Conservation (phyloP, 1,139 yeast species). For the Magnusiomyces suaveolens region DNA sequence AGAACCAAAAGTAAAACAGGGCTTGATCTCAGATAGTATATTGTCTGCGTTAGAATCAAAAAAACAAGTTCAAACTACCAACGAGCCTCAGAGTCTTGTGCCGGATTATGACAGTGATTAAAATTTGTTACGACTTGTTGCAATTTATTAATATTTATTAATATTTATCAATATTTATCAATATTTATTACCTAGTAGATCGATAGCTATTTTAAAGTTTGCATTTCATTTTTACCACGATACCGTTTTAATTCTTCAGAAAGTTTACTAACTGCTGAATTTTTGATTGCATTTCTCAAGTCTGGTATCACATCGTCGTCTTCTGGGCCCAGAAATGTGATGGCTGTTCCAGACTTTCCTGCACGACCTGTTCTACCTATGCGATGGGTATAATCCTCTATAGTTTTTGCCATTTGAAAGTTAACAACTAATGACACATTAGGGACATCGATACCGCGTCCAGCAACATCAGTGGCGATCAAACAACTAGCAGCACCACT, state of each 20-base stretch:
- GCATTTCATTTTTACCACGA: conserved; percentile 10
- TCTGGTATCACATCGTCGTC: conserved; percentile 48
- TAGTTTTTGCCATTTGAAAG: conserved; percentile 66
- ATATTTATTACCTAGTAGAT: background rate
- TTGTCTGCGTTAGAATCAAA: background rate
- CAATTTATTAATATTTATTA: too few relatives aligned
- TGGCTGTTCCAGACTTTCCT: conserved; percentile 66
- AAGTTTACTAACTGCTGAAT: conserved; percentile 39
- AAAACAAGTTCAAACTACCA: background rate
- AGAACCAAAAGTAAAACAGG: background rate
- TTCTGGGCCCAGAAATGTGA: conserved; percentile 54
- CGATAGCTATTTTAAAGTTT: background rate
- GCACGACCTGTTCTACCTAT: conserved; percentile 97
- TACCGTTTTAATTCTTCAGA: conserved; percentile 45
- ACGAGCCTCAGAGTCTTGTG: background rate
- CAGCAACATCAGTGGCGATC: conserved; percentile 93
- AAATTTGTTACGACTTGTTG: background rate
- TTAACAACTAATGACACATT: conserved; percentile 77
- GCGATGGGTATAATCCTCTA: conserved; percentile 84
- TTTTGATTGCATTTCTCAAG: conserved; percentile 43
- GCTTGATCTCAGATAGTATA: background rate
- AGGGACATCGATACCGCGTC: conserved; percentile 89
- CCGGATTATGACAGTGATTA: conserved; percentile 6
- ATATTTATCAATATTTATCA: background rate
- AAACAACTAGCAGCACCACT: conserved; percentile 53